Evolutionary conservation across 441 rosid genomes (phyloP).

Genomic region (Jatropha podagrica): DNA sequence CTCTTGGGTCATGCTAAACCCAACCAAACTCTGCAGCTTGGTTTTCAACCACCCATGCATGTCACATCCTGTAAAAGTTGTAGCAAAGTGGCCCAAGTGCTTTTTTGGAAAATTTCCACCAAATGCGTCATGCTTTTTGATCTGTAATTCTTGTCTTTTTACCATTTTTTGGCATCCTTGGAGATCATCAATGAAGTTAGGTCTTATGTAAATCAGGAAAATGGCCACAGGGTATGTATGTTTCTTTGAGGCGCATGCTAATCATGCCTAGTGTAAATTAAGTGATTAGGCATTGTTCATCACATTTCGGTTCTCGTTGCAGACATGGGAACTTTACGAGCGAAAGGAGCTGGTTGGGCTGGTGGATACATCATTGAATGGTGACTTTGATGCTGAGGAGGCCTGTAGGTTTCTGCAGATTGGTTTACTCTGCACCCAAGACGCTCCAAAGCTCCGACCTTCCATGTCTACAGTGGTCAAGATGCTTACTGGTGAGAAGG

Average conservation of each 20-base stretch:
- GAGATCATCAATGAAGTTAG: too few relatives aligned
- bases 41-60: neutral
- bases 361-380: slow-evolving; percentile 60
- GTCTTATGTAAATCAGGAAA: neutral
- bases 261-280: neutral
- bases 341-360: slow-evolving; percentile 59
- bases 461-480: slow-evolving; percentile 77
- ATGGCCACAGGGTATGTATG: neutral
- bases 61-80: too few relatives aligned
- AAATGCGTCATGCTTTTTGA: neutral
- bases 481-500: slow-evolving; percentile 58
- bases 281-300: neutral
- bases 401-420: slow-evolving; percentile 78
- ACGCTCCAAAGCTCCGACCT: slow-evolving; percentile 79
- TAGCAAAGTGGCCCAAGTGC: too few relatives aligned
- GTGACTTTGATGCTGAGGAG: slow-evolving; percentile 78
- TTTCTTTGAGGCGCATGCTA: neutral
- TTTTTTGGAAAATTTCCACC: too few relatives aligned
- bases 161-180: neutral
- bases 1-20: neutral
- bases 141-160: neutral
- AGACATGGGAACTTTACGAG: slow-evolving; percentile 88
- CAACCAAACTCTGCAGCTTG: neutral
- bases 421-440: slow-evolving; percentile 94
- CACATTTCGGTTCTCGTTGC: slow-evolving; percentile 27